Evolutionary conservation across 345 rosid genomes (phyloP).

Genomic region (Populus nigra): DNA sequence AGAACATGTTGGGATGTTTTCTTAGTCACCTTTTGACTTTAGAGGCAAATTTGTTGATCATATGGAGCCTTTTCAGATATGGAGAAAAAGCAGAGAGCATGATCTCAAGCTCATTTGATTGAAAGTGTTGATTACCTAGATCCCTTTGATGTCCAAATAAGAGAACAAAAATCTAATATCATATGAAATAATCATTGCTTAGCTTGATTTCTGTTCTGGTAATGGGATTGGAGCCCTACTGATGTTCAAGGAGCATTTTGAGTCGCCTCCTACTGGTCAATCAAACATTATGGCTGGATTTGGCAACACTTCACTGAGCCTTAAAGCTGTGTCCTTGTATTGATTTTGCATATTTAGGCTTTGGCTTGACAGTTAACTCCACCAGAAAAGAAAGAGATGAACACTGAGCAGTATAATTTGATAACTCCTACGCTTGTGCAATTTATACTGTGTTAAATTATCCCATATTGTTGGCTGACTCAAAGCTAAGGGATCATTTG

Average conservation of each 20-base stretch:
- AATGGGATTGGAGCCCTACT: conserved; percentile 32
- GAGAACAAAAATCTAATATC: neutral
- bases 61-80: conserved; percentile 29
- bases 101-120: conserved; percentile 26
- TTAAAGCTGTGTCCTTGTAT: neutral
- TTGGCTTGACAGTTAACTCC: neutral
- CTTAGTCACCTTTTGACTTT: conserved; percentile 45
- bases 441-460: neutral
- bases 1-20: conserved; percentile 37
- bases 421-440: neutral
- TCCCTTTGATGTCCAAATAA: conserved; percentile 8
- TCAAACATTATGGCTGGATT: neutral
- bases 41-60: conserved; percentile 40
- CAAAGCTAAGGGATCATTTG: too few relatives aligned
- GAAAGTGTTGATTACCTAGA: conserved; percentile 12
- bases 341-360: neutral
- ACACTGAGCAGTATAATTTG: neutral
- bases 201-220: conserved; percentile 13
- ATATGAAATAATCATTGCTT: conserved; percentile 26
- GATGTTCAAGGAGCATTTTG: neutral
- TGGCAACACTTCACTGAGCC: neutral
- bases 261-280: neutral
- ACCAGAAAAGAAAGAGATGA: neutral
- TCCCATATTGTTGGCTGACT: too few relatives aligned
- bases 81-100: conserved; percentile 26